Percentiles rank a stretch among this genome's conserved stretches.
Conservation (phyloP, 2,329 filamentous ascomycete genomes). For the Fusarium albidum region DNA sequence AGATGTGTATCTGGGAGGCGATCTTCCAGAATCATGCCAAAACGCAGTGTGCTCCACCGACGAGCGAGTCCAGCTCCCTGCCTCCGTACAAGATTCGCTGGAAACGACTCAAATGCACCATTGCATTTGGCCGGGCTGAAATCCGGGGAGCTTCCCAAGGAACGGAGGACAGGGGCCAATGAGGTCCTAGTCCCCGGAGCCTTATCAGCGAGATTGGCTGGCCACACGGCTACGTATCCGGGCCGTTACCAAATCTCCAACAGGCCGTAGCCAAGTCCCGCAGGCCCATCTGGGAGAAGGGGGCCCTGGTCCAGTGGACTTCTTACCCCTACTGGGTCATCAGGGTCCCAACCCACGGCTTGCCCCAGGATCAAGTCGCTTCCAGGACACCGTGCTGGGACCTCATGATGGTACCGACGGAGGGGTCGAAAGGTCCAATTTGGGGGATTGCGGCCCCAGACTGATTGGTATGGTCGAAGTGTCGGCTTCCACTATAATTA, state of each 20-base stretch:
- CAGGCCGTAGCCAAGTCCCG: conserved; percentile 30
- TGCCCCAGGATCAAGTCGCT: conserved; percentile 36
- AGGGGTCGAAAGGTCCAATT: conserved; percentile 28
- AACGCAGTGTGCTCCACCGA: conserved; percentile 27
- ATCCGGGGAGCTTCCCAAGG: conserved; percentile 45
- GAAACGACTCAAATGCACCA: conserved; percentile 17
- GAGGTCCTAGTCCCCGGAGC: conserved; percentile 39
- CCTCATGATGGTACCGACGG: conserved; percentile 33
- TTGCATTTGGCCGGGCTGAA: conserved; percentile 40
- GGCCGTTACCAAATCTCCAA: conserved; percentile 45
- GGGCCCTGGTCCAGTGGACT: conserved; percentile 14
- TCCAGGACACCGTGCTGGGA: conserved; percentile 38
- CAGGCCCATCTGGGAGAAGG: conserved; percentile 28
- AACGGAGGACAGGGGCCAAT: conserved; percentile 39
- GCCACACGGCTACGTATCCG: conserved; percentile 48
- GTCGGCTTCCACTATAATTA: conserved; percentile 13
- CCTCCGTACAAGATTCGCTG: conserved; percentile 22
- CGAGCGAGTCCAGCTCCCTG: conserved; percentile 17
- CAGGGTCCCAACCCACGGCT: conserved; percentile 37
- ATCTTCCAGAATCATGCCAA: conserved; percentile 47
- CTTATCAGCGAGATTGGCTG: conserved; percentile 42
- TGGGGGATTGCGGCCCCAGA: conserved; percentile 25
- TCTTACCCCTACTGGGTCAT: conserved; percentile 28
- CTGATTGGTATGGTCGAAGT: conserved; percentile 27
- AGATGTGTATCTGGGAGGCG: conserved; percentile 33